Conservation (phyloP, 2,329 filamentous ascomycete species). For the Fusarium dimerum region DNA sequence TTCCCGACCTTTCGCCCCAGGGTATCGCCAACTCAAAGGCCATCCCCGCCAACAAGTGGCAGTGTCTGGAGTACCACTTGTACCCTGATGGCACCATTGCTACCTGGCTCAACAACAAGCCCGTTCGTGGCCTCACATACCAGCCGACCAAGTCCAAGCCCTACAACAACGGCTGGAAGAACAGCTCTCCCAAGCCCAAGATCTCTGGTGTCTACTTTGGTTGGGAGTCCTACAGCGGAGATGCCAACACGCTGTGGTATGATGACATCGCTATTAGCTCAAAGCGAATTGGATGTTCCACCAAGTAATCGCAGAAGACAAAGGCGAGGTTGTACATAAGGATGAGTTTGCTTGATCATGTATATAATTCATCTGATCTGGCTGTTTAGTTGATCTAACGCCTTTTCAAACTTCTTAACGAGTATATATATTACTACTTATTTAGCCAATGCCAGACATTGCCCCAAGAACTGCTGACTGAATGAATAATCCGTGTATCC, state of each 20-base stretch:
- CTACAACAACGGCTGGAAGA: constrained; percentile 50
- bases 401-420: too few species aligned
- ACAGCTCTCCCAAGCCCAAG: constrained; percentile 50
- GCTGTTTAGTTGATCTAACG: too few species aligned
- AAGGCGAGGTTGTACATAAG: too few species aligned
- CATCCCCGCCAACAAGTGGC: constrained; percentile 52
- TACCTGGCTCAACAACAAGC: constrained; percentile 59
- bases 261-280: constrained; percentile 54
- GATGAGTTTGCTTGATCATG: too few species aligned
- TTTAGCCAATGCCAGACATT: too few species aligned
- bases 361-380: too few species aligned
- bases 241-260: constrained; percentile 63
- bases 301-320: neutral
- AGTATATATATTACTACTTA: too few species aligned
- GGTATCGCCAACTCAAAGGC: constrained; percentile 56
- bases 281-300: constrained; percentile 21
- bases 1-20: constrained; percentile 60
- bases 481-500: constrained; percentile 26
- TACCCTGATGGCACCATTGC: constrained; percentile 59
- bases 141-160: constrained; percentile 43
- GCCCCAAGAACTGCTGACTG: constrained; percentile 1
- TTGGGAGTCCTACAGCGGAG: constrained; percentile 64
- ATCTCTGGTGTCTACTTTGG: constrained; percentile 60
- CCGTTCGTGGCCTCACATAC: constrained; percentile 48
- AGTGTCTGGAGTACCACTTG: constrained; percentile 64